Conservation (phyloP, 306 rosid genomes). For the Malus asiatica region DNA sequence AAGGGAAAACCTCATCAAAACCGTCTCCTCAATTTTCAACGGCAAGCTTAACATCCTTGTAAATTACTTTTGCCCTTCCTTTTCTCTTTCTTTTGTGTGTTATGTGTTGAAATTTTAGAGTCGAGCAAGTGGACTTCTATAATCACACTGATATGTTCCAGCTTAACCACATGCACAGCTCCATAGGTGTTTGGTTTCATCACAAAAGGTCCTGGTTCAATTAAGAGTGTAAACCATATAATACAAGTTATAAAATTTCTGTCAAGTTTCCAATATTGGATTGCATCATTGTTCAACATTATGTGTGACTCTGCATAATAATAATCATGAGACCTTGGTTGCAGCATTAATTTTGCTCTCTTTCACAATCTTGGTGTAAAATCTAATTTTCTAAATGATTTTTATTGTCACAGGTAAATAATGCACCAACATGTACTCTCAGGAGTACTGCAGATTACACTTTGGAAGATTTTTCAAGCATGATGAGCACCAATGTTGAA, state of each 20-base stretch:
- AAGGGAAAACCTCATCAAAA: slow-evolving; percentile 28
- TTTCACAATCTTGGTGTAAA: neutral
- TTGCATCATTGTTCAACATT: neutral
- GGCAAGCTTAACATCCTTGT: slow-evolving; percentile 47
- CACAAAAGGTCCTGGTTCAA: neutral
- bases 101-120: neutral
- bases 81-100: neutral
- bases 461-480: slow-evolving; percentile 16
- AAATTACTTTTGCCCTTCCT: neutral
- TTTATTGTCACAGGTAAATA: slow-evolving; percentile 26
- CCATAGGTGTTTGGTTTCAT: neutral
- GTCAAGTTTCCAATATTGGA: neutral
- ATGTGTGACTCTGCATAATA: neutral
- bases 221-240: neutral
- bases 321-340: neutral
- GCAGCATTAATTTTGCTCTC: neutral
- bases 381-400: neutral
- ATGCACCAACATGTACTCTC: slow-evolving; percentile 4
- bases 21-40: slow-evolving; percentile 27
- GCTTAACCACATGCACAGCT: neutral
- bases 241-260: neutral
- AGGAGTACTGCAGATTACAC: slow-evolving; percentile 4
- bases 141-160: neutral
- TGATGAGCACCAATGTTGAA: slow-evolving; percentile 32
- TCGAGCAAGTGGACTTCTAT: neutral